Percentiles rank a stretch among this genome's conserved stretches.
Evolutionary conservation across 768 basidiomycete genomes (phyloP).

Genomic region (Pleurotus giganteus): DNA sequence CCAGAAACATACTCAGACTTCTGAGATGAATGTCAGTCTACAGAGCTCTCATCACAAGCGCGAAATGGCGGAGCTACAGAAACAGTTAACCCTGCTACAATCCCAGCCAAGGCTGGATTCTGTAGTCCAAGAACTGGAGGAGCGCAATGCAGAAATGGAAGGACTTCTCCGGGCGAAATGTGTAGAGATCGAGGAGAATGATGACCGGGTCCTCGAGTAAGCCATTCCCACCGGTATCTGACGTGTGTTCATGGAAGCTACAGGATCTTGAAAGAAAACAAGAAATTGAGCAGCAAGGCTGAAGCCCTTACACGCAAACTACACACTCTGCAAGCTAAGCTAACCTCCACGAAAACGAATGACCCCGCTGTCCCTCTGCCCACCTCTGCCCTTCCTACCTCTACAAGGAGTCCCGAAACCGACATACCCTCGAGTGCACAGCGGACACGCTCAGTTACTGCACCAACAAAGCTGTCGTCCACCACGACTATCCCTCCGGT

Average conservation of each 20-base stretch:
- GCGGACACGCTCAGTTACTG: constrained; percentile 14
- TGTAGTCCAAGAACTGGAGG: constrained; percentile 58
- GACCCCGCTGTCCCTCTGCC: constrained; percentile 3
- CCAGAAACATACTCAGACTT: constrained; percentile 57
- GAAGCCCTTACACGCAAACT: constrained; percentile 73
- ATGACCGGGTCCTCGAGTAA: constrained; percentile 78
- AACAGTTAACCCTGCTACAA: constrained; percentile 51
- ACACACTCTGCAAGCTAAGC: constrained; percentile 66
- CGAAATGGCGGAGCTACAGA: constrained; percentile 53
- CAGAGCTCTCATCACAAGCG: constrained; percentile 68
- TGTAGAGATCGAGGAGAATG: constrained; percentile 79
- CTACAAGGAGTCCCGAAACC: neutral
- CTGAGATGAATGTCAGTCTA: constrained; percentile 65
- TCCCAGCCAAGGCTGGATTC: constrained; percentile 55
- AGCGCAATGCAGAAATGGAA: constrained; percentile 76
- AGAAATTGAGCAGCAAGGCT: constrained; percentile 67
- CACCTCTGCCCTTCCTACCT: neutral
- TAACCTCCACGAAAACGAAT: constrained; percentile 51
- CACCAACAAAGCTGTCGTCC: neutral
- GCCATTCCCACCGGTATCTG: constrained; percentile 28
- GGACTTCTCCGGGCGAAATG: constrained; percentile 67
- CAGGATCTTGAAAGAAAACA: constrained; percentile 79
- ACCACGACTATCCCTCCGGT: constrained; percentile 10
- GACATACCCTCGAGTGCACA: constrained; percentile 16
- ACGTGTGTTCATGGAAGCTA: constrained; percentile 8